phyloP scores from a whole-genome alignment of 2,329 filamentous ascomycete species.

The Harringtonia aguacate region DNA sequence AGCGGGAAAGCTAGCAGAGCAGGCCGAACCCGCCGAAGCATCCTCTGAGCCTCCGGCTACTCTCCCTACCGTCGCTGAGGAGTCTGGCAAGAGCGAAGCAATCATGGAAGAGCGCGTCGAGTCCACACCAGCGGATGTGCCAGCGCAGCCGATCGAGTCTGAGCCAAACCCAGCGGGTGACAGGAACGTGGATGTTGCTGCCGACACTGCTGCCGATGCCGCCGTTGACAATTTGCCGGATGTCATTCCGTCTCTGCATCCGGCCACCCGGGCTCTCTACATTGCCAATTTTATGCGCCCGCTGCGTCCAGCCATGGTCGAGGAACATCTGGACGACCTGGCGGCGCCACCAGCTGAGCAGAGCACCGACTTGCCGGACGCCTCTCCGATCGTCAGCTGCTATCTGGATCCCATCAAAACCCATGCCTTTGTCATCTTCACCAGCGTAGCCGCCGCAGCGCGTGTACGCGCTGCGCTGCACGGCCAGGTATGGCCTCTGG shows the following conservation, averaged over 20 bases:
- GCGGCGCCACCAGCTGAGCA: slow-evolving; percentile 37
- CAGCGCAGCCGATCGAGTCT: no score
- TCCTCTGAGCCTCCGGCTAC: no score
- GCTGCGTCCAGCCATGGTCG: slow-evolving; percentile 56
- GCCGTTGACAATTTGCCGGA: no score
- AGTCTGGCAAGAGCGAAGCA: no score
- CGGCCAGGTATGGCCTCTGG: slow-evolving; percentile 73
- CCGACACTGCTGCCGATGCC: no score
- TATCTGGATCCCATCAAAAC: slow-evolving; percentile 79
- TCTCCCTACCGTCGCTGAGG: no score
- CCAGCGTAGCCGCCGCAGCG: slow-evolving; percentile 57
- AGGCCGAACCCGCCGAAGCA: not conserved
- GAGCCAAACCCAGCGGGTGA: not conserved
- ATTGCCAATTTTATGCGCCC: slow-evolving; percentile 87
- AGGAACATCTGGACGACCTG: slow-evolving; percentile 57
- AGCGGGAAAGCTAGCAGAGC: slow-evolving; percentile 21
- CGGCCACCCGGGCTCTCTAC: slow-evolving; percentile 69
- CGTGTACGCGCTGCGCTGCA: slow-evolving; percentile 70
- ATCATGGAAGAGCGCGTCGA: no score
- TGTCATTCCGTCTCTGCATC: slow-evolving; percentile 51
- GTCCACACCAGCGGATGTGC: no score
- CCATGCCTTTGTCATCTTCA: slow-evolving; percentile 74
- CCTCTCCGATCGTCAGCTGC: slow-evolving; percentile 53
- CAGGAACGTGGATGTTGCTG: slow-evolving; percentile 19
- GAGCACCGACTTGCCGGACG: slow-evolving; percentile 35